These are phyloP conservation scores for Xylaria scruposa DNA, from an alignment of 495 filamentous ascomycete species.

Conservation along the genomic window DNA sequence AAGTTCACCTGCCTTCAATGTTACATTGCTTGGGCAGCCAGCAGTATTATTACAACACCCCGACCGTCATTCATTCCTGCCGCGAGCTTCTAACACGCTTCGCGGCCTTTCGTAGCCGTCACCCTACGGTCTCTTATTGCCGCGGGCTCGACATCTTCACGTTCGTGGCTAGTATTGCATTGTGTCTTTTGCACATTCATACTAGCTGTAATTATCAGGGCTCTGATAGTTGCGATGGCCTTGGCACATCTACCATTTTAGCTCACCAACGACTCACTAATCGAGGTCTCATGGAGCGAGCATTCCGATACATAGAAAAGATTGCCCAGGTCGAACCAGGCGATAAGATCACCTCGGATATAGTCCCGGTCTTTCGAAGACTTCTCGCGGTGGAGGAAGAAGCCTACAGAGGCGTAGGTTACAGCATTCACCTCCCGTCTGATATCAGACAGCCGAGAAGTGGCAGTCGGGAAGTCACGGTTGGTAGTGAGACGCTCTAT, in stretches of 20 bases:
- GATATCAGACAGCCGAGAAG: background rate
- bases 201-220: constrained; percentile 31
- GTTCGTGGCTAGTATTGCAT: constrained; percentile 43
- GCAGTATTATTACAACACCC: constrained; percentile 44
- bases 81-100: constrained; percentile 48
- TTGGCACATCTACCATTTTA: constrained; percentile 40
- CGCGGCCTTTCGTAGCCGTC: constrained; percentile 41
- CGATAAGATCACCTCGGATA: background rate
- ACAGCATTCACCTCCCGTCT: background rate
- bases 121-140: constrained; percentile 38
- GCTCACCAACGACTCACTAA: constrained; percentile 51
- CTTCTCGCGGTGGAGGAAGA: constrained; percentile 36
- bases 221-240: background rate
- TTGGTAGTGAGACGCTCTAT: constrained; percentile 17
- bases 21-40: constrained; percentile 29
- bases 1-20: constrained; percentile 49
- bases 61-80: constrained; percentile 46
- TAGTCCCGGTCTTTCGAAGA: constrained; percentile 19
- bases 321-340: constrained; percentile 27
- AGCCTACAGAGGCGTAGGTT: constrained; percentile 20
- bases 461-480: background rate
- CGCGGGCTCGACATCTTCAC: constrained; percentile 49
- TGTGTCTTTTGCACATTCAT: constrained; percentile 46
- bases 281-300: constrained; percentile 52
- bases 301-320: constrained; percentile 46